These are phyloP conservation scores for Diaporthe longicolla DNA, from an alignment of 2,329 filamentous ascomycete genomes.

Conservation along the genomic window DNA sequence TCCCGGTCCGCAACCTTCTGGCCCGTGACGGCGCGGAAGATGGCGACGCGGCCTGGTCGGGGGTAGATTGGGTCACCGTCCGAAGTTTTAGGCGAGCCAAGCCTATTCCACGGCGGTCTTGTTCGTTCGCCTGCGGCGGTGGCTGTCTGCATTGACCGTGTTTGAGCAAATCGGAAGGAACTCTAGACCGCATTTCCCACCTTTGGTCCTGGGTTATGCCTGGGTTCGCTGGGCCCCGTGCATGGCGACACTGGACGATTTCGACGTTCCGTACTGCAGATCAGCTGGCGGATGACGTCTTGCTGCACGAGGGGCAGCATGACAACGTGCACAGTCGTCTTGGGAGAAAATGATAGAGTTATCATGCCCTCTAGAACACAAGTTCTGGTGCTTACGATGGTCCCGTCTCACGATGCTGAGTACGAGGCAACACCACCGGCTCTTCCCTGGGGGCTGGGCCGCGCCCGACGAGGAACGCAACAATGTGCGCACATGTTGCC, in stretches of 20 bases:
- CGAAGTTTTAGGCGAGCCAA: slow-evolving; percentile 25
- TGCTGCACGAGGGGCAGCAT: slow-evolving; percentile 1
- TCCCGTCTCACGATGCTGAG: slow-evolving; percentile 26
- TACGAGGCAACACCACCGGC: slow-evolving; percentile 7
- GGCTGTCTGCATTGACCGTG: slow-evolving; percentile 32
- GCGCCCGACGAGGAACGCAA: slow-evolving; percentile 5
- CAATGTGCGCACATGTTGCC: slow-evolving; percentile 14
- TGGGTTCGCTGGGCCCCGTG: slow-evolving; percentile 1
- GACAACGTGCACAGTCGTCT: neutral
- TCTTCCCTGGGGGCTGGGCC: slow-evolving; percentile 7
- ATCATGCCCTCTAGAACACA: neutral
- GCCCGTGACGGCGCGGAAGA: neutral
- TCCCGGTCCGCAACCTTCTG: slow-evolving; percentile 12
- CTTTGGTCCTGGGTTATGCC: slow-evolving; percentile 7
- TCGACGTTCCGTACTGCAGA: slow-evolving; percentile 16
- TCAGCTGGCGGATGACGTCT: slow-evolving; percentile 24
- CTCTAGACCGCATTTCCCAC: neutral
- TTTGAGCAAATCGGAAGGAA: slow-evolving; percentile 25
- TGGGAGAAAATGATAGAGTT: neutral
- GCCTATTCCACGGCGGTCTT: slow-evolving; percentile 7
- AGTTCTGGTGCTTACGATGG: neutral
- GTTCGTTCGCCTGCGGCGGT: slow-evolving; percentile 14
- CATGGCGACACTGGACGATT: slow-evolving; percentile 21
- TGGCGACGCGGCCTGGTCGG: slow-evolving; percentile 8
- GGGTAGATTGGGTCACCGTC: slow-evolving; percentile 18